phyloP scores from a whole-genome alignment of 2,329 filamentous ascomycete species.

The Fusarium ambrosium region DNA sequence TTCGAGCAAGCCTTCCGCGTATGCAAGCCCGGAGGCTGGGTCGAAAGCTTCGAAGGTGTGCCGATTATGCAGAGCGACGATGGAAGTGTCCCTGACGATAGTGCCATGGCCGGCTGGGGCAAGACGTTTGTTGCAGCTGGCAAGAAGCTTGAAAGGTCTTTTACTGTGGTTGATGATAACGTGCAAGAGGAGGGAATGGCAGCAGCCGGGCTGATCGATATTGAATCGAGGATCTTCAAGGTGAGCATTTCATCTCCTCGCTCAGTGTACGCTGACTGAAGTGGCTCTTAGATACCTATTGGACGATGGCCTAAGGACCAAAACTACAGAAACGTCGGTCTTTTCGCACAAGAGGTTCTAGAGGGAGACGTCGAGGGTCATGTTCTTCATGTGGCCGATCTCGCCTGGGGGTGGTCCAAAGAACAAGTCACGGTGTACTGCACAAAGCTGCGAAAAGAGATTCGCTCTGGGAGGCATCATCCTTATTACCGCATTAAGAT shows the following conservation, averaged over 20 bases:
- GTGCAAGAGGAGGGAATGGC: background rate
- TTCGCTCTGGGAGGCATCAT: background rate
- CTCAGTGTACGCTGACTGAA: background rate
- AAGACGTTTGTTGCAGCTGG: background rate
- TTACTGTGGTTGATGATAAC: background rate
- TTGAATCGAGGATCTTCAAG: conserved; percentile 11
- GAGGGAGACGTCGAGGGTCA: conserved; percentile 22
- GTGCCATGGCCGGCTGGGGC: background rate
- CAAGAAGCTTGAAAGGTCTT: background rate
- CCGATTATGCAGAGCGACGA: background rate
- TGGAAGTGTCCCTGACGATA: background rate
- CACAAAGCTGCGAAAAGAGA: conserved; percentile 1
- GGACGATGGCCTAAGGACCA: conserved; percentile 17
- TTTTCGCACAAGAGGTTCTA: background rate
- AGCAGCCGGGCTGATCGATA: conserved; percentile 4
- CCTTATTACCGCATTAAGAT: background rate
- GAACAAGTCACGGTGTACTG: background rate
- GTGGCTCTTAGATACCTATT: conserved; percentile 1
- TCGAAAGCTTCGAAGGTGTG: conserved; percentile 44
- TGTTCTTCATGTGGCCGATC: background rate
- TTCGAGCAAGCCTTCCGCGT: conserved; percentile 64
- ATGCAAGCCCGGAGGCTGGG: conserved; percentile 66
- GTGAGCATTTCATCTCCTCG: background rate
- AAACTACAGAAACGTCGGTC: conserved; percentile 5
- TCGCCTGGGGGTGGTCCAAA: background rate